These are phyloP conservation scores for Pyracantha coccinea DNA, from an alignment of 331 rosid genomes.

Conservation along the genomic window DNA sequence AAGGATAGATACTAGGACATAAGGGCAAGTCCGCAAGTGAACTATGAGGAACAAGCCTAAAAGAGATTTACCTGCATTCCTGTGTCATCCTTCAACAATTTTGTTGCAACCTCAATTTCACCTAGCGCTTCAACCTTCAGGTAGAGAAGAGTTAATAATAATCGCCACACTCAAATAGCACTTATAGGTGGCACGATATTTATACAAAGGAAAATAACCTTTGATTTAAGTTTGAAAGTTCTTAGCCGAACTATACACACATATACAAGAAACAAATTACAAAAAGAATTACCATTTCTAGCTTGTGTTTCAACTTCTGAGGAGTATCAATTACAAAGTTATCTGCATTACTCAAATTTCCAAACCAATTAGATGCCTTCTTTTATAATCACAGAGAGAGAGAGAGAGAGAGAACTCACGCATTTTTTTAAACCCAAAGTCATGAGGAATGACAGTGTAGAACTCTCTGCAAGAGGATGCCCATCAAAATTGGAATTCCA, in stretches of 20 bases:
- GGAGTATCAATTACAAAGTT: slow-evolving; percentile 84
- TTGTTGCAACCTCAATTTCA: slow-evolving; percentile 91
- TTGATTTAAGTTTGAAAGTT: not conserved
- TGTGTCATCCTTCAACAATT: slow-evolving; percentile 48
- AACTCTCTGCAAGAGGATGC: slow-evolving; percentile 72
- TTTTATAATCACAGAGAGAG: not conserved
- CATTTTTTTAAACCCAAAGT: slow-evolving; percentile 88
- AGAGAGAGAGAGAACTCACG: slow-evolving; percentile 42
- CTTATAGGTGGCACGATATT: not conserved
- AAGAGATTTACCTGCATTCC: slow-evolving; percentile 54
- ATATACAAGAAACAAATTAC: not conserved
- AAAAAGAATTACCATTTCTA: slow-evolving; percentile 73
- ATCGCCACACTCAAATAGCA: not conserved
- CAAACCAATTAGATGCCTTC: slow-evolving; percentile 4
- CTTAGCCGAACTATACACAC: not conserved
- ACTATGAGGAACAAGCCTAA: slow-evolving; percentile 10
- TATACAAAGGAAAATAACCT: not conserved
- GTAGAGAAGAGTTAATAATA: slow-evolving; percentile 17
- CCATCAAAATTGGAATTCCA: slow-evolving; percentile 12
- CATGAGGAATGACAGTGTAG: slow-evolving; percentile 96
- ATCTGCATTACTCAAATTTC: slow-evolving; percentile 41
- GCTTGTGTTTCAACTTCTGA: slow-evolving; percentile 75
- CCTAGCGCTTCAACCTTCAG: slow-evolving; percentile 90
- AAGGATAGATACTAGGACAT: not conserved
- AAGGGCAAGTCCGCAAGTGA: not conserved